Percentiles rank a stretch among this genome's conserved stretches.
These are phyloP conservation scores for Ricinus communis DNA, from an alignment of 345 rosid genomes.

Conservation along the genomic window DNA sequence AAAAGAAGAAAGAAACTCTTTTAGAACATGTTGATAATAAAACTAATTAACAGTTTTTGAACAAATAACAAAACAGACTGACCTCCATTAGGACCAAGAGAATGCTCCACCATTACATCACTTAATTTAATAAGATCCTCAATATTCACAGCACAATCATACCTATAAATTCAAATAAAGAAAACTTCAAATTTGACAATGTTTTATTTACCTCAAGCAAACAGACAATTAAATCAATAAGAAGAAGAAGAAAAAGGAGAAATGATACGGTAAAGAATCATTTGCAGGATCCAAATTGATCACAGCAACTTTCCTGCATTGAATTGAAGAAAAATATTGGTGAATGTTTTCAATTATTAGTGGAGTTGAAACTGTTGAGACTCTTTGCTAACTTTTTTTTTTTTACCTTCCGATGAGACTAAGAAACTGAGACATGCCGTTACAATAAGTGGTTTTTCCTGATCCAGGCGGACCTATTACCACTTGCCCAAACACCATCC, in stretches of 20 bases:
- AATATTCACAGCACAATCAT: constrained; percentile 80
- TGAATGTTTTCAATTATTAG: no score
- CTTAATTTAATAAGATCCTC: constrained; percentile 79
- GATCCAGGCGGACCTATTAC: constrained; percentile 97
- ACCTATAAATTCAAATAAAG: constrained; percentile 56
- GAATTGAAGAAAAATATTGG: not conserved
- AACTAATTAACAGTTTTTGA: not conserved
- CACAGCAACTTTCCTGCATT: constrained; percentile 80
- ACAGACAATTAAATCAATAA: not conserved
- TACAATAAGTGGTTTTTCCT: constrained; percentile 97
- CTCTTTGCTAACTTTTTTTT: no score
- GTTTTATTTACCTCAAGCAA: not conserved
- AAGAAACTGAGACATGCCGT: constrained; percentile 97
- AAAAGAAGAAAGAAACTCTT: not conserved
- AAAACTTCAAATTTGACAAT: constrained; percentile 21
- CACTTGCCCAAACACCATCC: constrained; percentile 88
- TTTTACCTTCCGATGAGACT: constrained; percentile 74
- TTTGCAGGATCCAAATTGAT: constrained; percentile 97
- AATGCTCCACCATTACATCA: constrained; percentile 77
- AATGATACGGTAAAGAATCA: constrained; percentile 82
- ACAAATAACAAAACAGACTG: not conserved
- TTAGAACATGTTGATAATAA: not conserved
- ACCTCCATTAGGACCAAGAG: constrained; percentile 99
- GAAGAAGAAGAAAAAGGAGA: constrained; percentile 38
- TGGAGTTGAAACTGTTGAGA: no score